phyloP scores from a whole-genome alignment of 306 rosid species.

The Astragalus membranaceus region DNA sequence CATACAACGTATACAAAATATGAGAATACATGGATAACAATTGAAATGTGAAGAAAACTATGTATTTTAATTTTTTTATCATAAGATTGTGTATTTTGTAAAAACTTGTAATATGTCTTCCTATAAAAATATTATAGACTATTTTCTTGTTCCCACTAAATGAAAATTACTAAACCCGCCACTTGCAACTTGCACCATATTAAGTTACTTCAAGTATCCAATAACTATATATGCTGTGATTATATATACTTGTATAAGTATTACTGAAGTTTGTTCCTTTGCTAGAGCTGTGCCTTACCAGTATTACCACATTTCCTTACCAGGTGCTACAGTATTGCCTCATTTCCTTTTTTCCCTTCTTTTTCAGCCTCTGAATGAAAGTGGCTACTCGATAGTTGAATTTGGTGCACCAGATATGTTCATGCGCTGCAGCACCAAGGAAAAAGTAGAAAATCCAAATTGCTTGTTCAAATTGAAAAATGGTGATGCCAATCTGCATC shows the following conservation, averaged over 20 bases:
- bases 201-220: background rate
- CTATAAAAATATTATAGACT: too few species aligned
- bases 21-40: too few species aligned
- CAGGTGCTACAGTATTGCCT: background rate
- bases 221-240: background rate
- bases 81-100: too few species aligned
- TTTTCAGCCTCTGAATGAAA: slow-evolving; percentile 63
- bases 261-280: background rate
- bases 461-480: slow-evolving; percentile 37
- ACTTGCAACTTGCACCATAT: background rate
- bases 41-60: too few species aligned
- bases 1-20: too few species aligned
- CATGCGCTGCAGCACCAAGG: slow-evolving; percentile 42
- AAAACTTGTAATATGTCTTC: too few species aligned
- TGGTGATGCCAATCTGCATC: slow-evolving; percentile 17
- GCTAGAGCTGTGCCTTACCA: background rate
- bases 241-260: background rate
- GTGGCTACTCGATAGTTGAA: slow-evolving; percentile 59
- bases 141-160: too few species aligned
- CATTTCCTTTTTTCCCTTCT: background rate
- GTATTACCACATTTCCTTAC: background rate
- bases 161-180: too few species aligned
- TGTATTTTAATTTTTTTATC: too few species aligned
- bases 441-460: slow-evolving; percentile 21
- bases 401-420: slow-evolving; percentile 57